Evolutionary conservation across 257 asterid genomes (phyloP), one percentile per base, ranked within the genome.

Genomic region (Nicotiana paniculata): DNA sequence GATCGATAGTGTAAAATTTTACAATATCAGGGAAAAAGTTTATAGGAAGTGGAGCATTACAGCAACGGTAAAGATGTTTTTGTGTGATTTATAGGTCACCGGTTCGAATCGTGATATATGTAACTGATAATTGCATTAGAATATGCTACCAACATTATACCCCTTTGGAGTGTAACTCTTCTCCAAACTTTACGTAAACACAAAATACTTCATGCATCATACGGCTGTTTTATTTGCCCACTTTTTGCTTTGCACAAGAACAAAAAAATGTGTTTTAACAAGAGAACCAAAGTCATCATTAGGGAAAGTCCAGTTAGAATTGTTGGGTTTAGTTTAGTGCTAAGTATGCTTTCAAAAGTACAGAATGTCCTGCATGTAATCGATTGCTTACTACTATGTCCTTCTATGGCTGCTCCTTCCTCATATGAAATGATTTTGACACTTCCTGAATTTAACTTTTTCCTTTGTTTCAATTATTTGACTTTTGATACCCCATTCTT

Each of bases 261-360:
- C 39, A 28, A 18, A 30, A 32, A 64, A 10, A 12, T 12, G 43
- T 24, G 28, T 58, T 58, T 35, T n/a, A 3, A 59, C n/a, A 15
- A 3, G 9, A 15, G 61, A 17, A 53, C 15, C 2, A 37, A 26
- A 26, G 70, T 81, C 33, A 18, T 84, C 33, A 77, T 57, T 57
- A 24, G n/a, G 4, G 33, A 43, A 67, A 85, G 16, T 30, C 15
- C 33, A 48, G 55, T 11, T n/a, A 17, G 1, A 43, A 66, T 3
- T 46, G 75, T 64, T 28, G 46, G 30, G 82, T 82, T 67, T 58
- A 13, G 9, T 82, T 69, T 75, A 39, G 57, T 64, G 77, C 15
- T 81, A 81, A 85, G 46, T 68, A 67, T 10, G 82, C 17, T 77
- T 76, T 21, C 33, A n/a, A 12, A 13, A 43, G 70, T 13, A 24